Percentiles rank a stretch among this genome's conserved stretches.
Evolutionary conservation across 1,284 basidiomycete genomes (phyloP).

Genomic region (Tilletia horrida): DNA sequence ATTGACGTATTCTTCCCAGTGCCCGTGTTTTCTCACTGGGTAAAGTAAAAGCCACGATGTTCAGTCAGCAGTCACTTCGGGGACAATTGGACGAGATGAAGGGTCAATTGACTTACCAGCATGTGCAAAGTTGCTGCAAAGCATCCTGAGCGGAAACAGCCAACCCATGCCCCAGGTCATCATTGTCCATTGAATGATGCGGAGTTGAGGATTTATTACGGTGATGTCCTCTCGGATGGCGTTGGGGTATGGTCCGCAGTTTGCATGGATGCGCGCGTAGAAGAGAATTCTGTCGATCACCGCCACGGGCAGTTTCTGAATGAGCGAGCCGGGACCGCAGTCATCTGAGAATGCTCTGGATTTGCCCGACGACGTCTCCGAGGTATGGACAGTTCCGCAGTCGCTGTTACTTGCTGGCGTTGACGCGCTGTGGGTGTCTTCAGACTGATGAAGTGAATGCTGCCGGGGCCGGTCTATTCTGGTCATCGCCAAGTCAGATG

Average conservation of each 20-base stretch:
- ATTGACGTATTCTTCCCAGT: background rate
- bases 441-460: background rate
- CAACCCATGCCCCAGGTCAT: conserved; percentile 4
- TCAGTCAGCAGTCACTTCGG: too few relatives aligned
- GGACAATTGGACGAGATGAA: background rate
- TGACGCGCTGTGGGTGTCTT: conserved; percentile 9
- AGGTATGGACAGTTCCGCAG: conserved; percentile 8
- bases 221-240: background rate
- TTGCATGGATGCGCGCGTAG: background rate
- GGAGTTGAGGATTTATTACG: background rate
- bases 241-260: background rate
- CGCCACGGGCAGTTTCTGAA: conserved; percentile 1
- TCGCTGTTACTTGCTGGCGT: conserved; percentile 10
- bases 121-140: background rate
- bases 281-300: conserved; percentile 1
- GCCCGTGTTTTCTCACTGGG: background rate
- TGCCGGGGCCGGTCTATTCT: background rate
- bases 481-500: background rate
- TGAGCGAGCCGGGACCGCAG: background rate
- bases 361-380: conserved; percentile 15
- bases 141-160: background rate
- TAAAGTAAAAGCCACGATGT: too few relatives aligned
- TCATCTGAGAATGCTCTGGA: conserved; percentile 6
- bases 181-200: background rate
- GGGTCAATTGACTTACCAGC: background rate